These are phyloP conservation scores for Diphasiastrum complanatum DNA, from an alignment of 83 land plant species.

Conservation along the genomic window DNA sequence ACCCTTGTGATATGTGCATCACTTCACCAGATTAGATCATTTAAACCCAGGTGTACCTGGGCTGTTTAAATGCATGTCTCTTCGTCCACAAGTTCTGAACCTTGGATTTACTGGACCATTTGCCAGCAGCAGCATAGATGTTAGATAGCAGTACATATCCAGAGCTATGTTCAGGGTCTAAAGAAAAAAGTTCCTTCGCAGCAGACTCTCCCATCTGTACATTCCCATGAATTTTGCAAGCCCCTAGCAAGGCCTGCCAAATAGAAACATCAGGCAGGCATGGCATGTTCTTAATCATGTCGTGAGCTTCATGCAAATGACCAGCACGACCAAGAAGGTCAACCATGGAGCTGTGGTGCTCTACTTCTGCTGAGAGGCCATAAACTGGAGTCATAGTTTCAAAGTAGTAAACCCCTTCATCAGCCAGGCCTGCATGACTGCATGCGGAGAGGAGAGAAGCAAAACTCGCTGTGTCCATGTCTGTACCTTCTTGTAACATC, in stretches of 20 bases:
- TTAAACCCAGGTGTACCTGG: no score
- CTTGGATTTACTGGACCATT: no score
- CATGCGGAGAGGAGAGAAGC: background rate
- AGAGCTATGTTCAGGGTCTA: background rate
- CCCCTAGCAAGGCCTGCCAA: constrained; percentile 1
- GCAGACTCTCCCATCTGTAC: background rate
- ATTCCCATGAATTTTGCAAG: background rate
- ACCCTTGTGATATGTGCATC: no score
- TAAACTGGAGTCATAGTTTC: background rate
- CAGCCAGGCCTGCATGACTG: background rate
- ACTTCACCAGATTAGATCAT: no score
- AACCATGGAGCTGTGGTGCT: background rate
- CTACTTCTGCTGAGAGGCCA: background rate
- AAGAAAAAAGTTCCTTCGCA: background rate
- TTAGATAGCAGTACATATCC: background rate
- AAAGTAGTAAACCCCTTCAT: background rate
- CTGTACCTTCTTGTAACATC: background rate
- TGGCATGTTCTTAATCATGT: background rate
- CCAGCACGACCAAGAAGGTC: background rate
- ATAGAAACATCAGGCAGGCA: background rate
- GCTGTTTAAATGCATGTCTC: no score
- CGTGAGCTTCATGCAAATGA: background rate
- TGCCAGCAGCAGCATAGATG: no score
- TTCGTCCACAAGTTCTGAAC: no score
- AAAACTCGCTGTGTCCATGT: background rate